These are phyloP conservation scores for Cryptosporidium meleagridis DNA, from an alignment of 169 alveolate genomes.

Conservation along the genomic window DNA sequence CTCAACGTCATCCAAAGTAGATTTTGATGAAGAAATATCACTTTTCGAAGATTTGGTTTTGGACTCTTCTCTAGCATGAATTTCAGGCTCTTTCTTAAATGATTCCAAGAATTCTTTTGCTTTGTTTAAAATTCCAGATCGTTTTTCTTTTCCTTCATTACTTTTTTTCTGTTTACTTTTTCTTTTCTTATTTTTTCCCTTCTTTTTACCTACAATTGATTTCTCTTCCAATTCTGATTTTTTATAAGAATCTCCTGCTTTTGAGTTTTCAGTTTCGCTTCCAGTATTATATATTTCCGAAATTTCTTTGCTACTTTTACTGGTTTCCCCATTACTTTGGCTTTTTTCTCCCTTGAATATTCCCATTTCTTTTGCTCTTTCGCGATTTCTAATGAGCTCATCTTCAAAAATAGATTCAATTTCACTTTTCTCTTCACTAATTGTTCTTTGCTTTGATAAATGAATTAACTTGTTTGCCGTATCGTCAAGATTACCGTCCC, in stretches of 20 bases:
- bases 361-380: slow-evolving; percentile 21
- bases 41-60: not conserved
- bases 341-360: slow-evolving; percentile 4
- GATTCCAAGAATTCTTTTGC: slow-evolving; percentile 2
- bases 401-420: slow-evolving; percentile 25
- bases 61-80: not conserved
- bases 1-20: not conserved
- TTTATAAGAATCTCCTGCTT: not conserved
- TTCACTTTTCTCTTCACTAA: not conserved
- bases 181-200: not conserved
- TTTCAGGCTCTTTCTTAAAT: not conserved
- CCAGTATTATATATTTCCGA: not conserved
- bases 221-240: not conserved
- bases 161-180: not conserved
- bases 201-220: not conserved
- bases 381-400: slow-evolving; percentile 10
- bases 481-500: slow-evolving; percentile 3
- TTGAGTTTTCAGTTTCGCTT: not conserved
- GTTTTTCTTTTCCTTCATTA: not conserved
- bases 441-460: not conserved
- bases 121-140: not conserved
- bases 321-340: not conserved
- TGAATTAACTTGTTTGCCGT: slow-evolving; percentile 18
- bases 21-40: not conserved
- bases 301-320: not conserved